Evolutionary conservation across 306 rosid genomes (phyloP).

Genomic region (Inga oerstediana): DNA sequence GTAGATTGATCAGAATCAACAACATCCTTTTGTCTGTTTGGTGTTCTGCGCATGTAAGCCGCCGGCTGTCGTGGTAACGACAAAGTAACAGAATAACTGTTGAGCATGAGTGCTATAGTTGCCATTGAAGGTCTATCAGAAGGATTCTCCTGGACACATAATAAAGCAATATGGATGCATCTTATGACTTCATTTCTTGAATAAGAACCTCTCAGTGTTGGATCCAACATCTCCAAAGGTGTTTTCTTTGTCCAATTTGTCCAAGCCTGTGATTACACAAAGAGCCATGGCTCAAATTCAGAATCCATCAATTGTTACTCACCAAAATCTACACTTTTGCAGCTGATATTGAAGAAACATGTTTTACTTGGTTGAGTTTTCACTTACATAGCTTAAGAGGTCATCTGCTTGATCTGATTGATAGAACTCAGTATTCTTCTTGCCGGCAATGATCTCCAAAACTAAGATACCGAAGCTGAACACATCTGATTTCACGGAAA

Average conservation of each 20-base stretch:
- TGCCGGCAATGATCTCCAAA: constrained; percentile 56
- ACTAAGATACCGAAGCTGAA: constrained; percentile 53
- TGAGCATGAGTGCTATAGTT: constrained; percentile 45
- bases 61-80: constrained; percentile 44
- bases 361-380: neutral
- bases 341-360: neutral
- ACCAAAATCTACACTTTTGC: neutral
- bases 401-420: constrained; percentile 35
- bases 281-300: neutral
- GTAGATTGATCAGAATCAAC: constrained; percentile 33
- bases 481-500: constrained; percentile 49
- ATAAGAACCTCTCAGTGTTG: constrained; percentile 44
- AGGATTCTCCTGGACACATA: constrained; percentile 60
- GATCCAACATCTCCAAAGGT: constrained; percentile 52
- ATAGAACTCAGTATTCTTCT: constrained; percentile 39
- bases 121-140: constrained; percentile 52
- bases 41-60: constrained; percentile 36
- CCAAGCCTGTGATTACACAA: constrained; percentile 46
- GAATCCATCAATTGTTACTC: neutral
- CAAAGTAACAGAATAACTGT: constrained; percentile 47
- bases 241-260: constrained; percentile 42
- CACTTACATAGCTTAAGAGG: constrained; percentile 55
- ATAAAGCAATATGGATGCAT: constrained; percentile 60
- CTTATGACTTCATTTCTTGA: constrained; percentile 53
- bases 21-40: neutral